phyloP scores from a whole-genome alignment of 2,329 filamentous ascomycete genomes.

The Claviceps humidiphila region DNA sequence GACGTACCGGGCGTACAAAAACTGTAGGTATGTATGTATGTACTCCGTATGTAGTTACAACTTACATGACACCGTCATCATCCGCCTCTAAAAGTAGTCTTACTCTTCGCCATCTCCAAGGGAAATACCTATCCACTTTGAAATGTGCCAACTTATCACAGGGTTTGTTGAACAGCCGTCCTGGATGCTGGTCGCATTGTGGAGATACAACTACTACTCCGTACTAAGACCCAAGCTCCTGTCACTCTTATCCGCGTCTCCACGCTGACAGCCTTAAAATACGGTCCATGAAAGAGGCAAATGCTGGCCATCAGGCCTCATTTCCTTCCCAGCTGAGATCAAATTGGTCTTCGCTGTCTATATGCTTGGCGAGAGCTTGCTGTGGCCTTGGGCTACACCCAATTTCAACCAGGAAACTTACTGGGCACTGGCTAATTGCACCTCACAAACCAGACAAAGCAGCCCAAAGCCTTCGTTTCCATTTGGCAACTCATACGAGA shows the following conservation, averaged over 20 bases:
- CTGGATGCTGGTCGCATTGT: neutral
- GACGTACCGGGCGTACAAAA: neutral
- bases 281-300: neutral
- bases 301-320: neutral
- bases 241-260: neutral
- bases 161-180: neutral
- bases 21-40: neutral
- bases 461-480: neutral
- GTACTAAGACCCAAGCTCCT: neutral
- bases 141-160: neutral
- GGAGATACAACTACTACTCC: slow-evolving; percentile 1
- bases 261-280: neutral
- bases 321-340: neutral
- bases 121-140: slow-evolving; percentile 2
- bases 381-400: neutral
- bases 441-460: neutral
- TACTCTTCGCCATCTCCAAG: neutral
- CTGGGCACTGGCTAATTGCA: neutral
- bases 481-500: neutral
- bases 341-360: neutral
- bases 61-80: neutral
- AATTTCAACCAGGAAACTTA: neutral
- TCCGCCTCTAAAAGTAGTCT: neutral
- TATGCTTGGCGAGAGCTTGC: too few species aligned
- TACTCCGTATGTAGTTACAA: neutral